phyloP scores from a whole-genome alignment of 208 protist genomes.

The Wallacemonas rigidus region DNA sequence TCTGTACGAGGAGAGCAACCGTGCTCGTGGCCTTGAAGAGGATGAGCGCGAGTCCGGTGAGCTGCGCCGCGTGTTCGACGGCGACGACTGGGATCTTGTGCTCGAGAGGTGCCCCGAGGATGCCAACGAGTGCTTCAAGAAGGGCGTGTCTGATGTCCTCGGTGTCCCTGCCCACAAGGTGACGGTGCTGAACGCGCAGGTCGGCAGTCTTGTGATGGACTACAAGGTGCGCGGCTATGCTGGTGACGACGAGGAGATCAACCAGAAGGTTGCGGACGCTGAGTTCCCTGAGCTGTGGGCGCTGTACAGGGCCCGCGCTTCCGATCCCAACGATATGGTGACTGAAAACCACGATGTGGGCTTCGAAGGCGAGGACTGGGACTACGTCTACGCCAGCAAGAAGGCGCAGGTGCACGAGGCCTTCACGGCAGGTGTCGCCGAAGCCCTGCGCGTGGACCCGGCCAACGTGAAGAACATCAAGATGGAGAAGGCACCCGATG shows the following conservation, averaged over 20 bases:
- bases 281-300: constrained; percentile 40
- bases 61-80: constrained; percentile 30
- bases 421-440: constrained; percentile 25
- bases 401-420: constrained; percentile 23
- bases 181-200: constrained; percentile 6
- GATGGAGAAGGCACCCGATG: constrained; percentile 25
- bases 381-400: constrained; percentile 35
- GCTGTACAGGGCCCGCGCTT: constrained; percentile 37
- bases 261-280: constrained; percentile 13
- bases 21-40: neutral
- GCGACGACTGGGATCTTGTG: constrained; percentile 30
- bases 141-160: constrained; percentile 27
- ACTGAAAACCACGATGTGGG: constrained; percentile 24
- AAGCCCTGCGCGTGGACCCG: constrained; percentile 19
- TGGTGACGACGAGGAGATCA: constrained; percentile 24
- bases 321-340: constrained; percentile 24
- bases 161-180: constrained; percentile 29
- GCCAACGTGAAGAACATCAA: constrained; percentile 24
- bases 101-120: constrained; percentile 38
- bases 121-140: constrained; percentile 39
- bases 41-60: constrained; percentile 35
- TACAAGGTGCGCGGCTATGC: constrained; percentile 20
- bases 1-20: constrained; percentile 25
- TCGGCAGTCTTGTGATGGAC: constrained; percentile 18
- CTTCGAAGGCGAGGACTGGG: constrained; percentile 65